These are phyloP conservation scores for Volutella citrinella DNA, from an alignment of 2,329 filamentous ascomycete species.

Conservation along the genomic window DNA sequence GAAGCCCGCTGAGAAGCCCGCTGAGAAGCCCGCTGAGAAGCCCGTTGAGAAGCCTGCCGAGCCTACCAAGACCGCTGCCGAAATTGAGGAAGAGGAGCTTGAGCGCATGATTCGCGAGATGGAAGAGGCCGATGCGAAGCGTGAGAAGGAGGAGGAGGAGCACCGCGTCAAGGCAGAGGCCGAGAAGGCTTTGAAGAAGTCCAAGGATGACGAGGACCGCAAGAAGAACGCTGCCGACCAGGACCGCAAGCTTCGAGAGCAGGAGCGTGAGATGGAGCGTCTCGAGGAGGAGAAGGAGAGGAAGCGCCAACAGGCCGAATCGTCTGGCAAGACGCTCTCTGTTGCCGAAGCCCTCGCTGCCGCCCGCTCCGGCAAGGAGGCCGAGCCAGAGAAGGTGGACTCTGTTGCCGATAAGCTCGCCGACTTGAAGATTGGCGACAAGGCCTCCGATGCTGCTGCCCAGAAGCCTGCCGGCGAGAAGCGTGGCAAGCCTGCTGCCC, in stretches of 20 bases:
- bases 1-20: slow-evolving; percentile 23
- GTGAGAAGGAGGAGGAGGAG: slow-evolving; percentile 47
- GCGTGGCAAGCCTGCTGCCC: slow-evolving; percentile 74
- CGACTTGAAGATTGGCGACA: slow-evolving; percentile 47
- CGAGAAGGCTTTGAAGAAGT: slow-evolving; percentile 45
- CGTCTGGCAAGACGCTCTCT: slow-evolving; percentile 44
- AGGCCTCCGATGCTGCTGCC: slow-evolving; percentile 42
- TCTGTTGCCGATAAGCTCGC: slow-evolving; percentile 48
- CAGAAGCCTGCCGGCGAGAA: slow-evolving; percentile 58
- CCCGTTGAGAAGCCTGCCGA: slow-evolving; percentile 22
- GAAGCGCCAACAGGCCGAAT: slow-evolving; percentile 49
- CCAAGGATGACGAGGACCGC: slow-evolving; percentile 44
- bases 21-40: slow-evolving; percentile 22
- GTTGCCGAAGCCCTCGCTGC: slow-evolving; percentile 51
- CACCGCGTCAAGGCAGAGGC: slow-evolving; percentile 45
- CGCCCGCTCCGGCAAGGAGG: slow-evolving; percentile 38
- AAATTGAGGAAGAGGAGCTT: slow-evolving; percentile 52
- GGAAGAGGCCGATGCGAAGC: slow-evolving; percentile 52
- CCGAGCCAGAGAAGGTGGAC: slow-evolving; percentile 34
- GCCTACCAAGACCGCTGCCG: slow-evolving; percentile 22
- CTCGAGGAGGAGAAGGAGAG: slow-evolving; percentile 68
- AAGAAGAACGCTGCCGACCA: slow-evolving; percentile 51
- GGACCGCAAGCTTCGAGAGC: slow-evolving; percentile 66
- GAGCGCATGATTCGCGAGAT: slow-evolving; percentile 62
- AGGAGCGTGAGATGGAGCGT: slow-evolving; percentile 69